Base-by-base conservation (phyloP, 202 grass and related monocot species). In the Schoenoplectus tabernaemontani region DNA sequence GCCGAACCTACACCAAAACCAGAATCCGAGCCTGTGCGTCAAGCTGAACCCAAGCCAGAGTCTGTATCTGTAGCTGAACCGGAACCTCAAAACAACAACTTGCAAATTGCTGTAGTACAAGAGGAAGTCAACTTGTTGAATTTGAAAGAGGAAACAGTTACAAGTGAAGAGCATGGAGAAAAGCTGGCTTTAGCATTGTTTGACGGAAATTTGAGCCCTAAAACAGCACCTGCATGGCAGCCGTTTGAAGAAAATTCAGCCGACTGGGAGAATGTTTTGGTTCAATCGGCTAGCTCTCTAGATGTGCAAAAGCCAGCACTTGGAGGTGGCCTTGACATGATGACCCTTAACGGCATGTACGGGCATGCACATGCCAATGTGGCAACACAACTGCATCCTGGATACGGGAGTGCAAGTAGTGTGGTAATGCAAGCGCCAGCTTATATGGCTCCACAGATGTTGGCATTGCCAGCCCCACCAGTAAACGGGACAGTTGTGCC, bases 271-370 rank as follows among this genome's bases (percentile, higher is more conserved):
- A 87, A 81, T n/a, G 86, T 85, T 11, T 60, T 99, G 74, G 96
- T 93, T 0, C 84, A 92, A 78, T 89, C 90, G 2, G 90, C 91
- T 24, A 93, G 90, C 76, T 81, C 83, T 42, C 81, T 95, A 2
- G 38, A 79, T 1, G 60, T 3, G 64, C 90, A 91, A 78, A 89
- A 85, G 59, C 76, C 85, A 34, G 10, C 75, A 63, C 85, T 99
- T 44, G 91, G 90, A 37, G 88, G 88, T 38, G 91, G 96, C 5
- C 53, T 93, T 38, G 83, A 78, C 54, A 90, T 89, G 88, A 16
- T 91, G 88, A 60, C 90, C 43, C 86, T 99, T 28, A 88, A 99
- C 37, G 91, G 91, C 9, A 92, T 99, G 88, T 95, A 99, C 66
- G 58, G 41, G n/a, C 89, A 88, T 2, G 85, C 81, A 20, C 60